These are phyloP conservation scores for Fusarium agapanthi DNA, from an alignment of 2,329 filamentous ascomycete species.

Conservation along the genomic window DNA sequence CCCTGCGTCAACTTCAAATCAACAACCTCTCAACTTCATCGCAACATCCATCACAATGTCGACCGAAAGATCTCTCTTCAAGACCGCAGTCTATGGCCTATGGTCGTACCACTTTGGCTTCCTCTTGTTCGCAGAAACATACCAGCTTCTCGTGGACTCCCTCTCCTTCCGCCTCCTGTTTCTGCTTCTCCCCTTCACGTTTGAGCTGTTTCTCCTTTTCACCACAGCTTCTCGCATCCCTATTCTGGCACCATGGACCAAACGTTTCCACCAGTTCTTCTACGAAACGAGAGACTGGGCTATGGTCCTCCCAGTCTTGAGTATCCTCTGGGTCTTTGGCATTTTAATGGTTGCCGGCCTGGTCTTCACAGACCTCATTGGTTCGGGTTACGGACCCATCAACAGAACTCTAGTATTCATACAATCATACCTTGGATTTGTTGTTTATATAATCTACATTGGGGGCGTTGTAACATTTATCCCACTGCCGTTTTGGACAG, in stretches of 20 bases:
- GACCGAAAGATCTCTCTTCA: not conserved
- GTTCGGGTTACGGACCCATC: constrained; percentile 1
- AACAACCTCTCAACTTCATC: not conserved
- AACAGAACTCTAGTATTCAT: not conserved
- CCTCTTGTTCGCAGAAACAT: not conserved
- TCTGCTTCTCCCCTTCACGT: constrained; percentile 6
- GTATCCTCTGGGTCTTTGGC: constrained; percentile 21
- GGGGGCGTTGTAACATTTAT: not conserved
- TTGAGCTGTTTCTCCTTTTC: constrained; percentile 37
- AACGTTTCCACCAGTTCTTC: constrained; percentile 19
- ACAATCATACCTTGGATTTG: not conserved
- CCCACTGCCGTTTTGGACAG: constrained; percentile 21
- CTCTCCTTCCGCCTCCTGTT: not conserved
- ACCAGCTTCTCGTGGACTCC: not conserved
- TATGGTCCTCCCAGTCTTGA: constrained; percentile 26
- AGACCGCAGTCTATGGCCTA: not conserved
- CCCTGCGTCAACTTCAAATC: not conserved
- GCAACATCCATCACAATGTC: not conserved
- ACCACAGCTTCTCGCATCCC: constrained; percentile 31
- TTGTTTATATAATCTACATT: constrained; percentile 2
- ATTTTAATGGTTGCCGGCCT: not conserved
- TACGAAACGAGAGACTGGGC: constrained; percentile 29
- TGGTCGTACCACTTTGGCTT: constrained; percentile 24
- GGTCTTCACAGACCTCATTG: constrained; percentile 10
- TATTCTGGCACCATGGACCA: not conserved